Percentiles rank a stretch among this genome's conserved stretches.
These are phyloP conservation scores for Thelephora ganbajun DNA, from an alignment of 768 basidiomycete species.

Conservation along the genomic window DNA sequence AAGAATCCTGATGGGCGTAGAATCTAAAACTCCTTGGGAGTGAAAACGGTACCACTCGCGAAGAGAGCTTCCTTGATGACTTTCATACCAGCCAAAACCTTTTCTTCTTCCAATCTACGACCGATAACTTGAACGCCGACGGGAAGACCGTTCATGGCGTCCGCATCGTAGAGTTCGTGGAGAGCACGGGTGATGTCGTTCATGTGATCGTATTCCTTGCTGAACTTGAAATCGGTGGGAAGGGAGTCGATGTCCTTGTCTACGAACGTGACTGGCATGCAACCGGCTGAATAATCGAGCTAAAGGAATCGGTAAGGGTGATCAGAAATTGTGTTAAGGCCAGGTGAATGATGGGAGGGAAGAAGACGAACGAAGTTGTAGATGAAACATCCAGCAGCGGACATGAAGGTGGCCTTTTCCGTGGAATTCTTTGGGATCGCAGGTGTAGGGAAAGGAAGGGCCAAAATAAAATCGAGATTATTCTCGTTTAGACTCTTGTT, in stretches of 20 bases:
- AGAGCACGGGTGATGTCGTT: conserved; percentile 25
- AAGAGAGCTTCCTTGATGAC: conserved; percentile 18
- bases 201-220: conserved; percentile 11
- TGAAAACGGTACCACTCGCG: conserved; percentile 11
- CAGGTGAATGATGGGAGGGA: neutral
- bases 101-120: conserved; percentile 31
- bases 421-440: conserved; percentile 24
- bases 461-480: conserved; percentile 24
- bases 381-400: conserved; percentile 21
- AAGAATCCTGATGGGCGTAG: too few species aligned
- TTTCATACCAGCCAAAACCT: conserved; percentile 31
- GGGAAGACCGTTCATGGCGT: conserved; percentile 30
- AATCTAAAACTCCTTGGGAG: neutral
- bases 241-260: conserved; percentile 19
- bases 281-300: conserved; percentile 32
- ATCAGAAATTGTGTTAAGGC: neutral
- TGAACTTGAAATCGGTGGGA: conserved; percentile 11
- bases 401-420: conserved; percentile 20
- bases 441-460: conserved; percentile 24
- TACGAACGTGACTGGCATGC: conserved; percentile 30
- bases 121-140: conserved; percentile 31
- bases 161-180: conserved; percentile 27
- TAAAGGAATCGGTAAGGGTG: conserved; percentile 5
- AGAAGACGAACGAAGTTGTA: conserved; percentile 27
- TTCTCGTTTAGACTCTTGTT: conserved; percentile 11